Base-by-base conservation (phyloP, 2,329 filamentous ascomycete genomes). In the Grosmannia penicillata region DNA sequence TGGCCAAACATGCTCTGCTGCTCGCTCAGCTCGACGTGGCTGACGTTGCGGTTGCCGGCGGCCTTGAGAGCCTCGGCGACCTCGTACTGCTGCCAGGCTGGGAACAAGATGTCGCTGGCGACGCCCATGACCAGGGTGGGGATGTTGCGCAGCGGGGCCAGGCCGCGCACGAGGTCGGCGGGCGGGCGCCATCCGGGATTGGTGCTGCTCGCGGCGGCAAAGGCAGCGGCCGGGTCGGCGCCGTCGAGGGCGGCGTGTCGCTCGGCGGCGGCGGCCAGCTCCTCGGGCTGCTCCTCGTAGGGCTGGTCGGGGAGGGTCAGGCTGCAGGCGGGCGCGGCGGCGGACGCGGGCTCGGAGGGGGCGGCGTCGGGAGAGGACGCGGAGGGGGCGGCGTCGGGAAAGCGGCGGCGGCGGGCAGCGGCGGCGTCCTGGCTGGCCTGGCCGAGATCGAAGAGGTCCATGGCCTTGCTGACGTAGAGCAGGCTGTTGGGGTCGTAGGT, bases 391-490 rank as follows among this genome's bases (percentile, higher is more conserved):
- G n/a, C n/a, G n/a, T n/a, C n/a, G n/a, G n/a, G n/a, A n/a, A n/a
- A n/a, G n/a, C n/a, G n/a, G n/a, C n/a, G n/a, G n/a, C n/a, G n/a
- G 22, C 85, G 71, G 24, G 63, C 53, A 17, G 64, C 64, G 3
- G 82, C 75, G 17, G 70, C 73, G 4, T 63, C 57, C 53, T 87
- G 83, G 52, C 80, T 77, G 29, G 74, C 69, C 34, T 65, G 64
- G 19, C 91, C 86, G 0, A 98, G 71, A 51, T 98, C 91, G 56
- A 98, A 98, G 11, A 98, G 67, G 54, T 98, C 91, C 91, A 98
- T 98, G 6, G 91, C 91, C 61, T 98, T 98, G 56, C 85, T 93
- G 40, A 98, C 84, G 56, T 98, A 98, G 3, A 98, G 66, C 28
- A 96, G 63, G 53, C 86, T 94, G 60, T 98, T 98, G 21, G 91